phyloP scores from a whole-genome alignment of 2,329 filamentous ascomycete genomes.

The Cladosporium sp. region DNA sequence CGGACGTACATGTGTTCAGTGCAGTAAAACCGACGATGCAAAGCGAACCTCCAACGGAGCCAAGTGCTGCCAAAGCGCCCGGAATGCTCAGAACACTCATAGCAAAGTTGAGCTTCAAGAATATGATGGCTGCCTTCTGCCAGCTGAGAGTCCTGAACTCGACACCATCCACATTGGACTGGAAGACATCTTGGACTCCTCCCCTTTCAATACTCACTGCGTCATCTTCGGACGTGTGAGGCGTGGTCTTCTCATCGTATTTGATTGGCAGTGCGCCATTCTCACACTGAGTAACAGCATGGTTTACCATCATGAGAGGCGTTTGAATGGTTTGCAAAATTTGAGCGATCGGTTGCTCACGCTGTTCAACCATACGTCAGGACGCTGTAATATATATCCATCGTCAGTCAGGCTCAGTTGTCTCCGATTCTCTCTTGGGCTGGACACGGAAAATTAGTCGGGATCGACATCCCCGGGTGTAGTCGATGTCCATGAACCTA shows the following conservation, averaged over 20 bases:
- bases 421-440: no score
- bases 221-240: not conserved
- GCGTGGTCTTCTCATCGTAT: not conserved
- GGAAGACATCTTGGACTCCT: slow-evolving; percentile 42
- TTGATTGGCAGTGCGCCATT: no score
- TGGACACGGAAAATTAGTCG: no score
- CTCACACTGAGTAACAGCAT: no score
- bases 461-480: no score
- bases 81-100: slow-evolving; percentile 17
- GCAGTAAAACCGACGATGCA: slow-evolving; percentile 43
- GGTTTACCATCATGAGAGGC: no score
- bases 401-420: no score
- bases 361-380: no score
- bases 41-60: slow-evolving; percentile 40
- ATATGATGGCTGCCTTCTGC: slow-evolving; percentile 48
- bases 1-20: slow-evolving; percentile 37
- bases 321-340: no score
- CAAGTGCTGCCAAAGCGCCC: slow-evolving; percentile 13
- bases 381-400: no score
- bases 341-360: no score
- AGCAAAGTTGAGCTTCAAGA: slow-evolving; percentile 44
- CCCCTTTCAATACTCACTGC: not conserved
- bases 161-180: slow-evolving; percentile 40
- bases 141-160: slow-evolving; percentile 51
- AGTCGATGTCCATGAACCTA: no score